Percentiles rank a stretch among this genome's conserved stretches.
Evolutionary conservation across 2,329 filamentous ascomycete genomes (phyloP).

Genomic region (Domatiomyces catenatus): DNA sequence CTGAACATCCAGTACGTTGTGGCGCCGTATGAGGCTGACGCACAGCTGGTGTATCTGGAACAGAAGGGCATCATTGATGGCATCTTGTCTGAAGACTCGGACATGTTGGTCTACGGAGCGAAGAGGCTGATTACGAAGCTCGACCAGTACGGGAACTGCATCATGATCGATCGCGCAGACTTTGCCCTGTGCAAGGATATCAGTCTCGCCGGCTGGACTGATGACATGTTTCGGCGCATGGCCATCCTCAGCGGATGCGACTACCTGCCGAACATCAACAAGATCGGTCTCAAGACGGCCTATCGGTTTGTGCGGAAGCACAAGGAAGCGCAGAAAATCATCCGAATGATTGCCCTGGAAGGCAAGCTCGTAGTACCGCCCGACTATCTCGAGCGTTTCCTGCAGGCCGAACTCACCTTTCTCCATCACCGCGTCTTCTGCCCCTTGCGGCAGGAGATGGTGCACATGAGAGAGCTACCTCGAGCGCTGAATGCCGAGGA

Average conservation of each 20-base stretch:
- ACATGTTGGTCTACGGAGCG: conserved; percentile 86
- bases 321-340: conserved; percentile 67
- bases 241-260: conserved; percentile 93
- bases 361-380: conserved; percentile 67
- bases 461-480: conserved; percentile 57
- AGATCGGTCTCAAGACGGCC: conserved; percentile 83
- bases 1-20: conserved; percentile 73
- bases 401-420: conserved; percentile 81
- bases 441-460: conserved; percentile 52
- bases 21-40: conserved; percentile 91
- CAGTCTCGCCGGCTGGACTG: conserved; percentile 80
- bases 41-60: conserved; percentile 91
- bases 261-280: conserved; percentile 72
- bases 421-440: conserved; percentile 91
- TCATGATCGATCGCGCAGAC: conserved; percentile 78
- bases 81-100: conserved; percentile 91
- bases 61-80: conserved; percentile 67
- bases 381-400: conserved; percentile 67
- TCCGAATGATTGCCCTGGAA: conserved; percentile 76
- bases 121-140: conserved; percentile 84
- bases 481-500: conserved; percentile 48
- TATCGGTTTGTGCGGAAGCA: conserved; percentile 81
- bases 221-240: conserved; percentile 84
- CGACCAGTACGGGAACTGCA: conserved; percentile 80
- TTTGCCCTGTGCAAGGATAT: conserved; percentile 81